Base-by-base conservation (phyloP, 2,329 filamentous ascomycete genomes). In the Scleromitrula shiraiana region DNA sequence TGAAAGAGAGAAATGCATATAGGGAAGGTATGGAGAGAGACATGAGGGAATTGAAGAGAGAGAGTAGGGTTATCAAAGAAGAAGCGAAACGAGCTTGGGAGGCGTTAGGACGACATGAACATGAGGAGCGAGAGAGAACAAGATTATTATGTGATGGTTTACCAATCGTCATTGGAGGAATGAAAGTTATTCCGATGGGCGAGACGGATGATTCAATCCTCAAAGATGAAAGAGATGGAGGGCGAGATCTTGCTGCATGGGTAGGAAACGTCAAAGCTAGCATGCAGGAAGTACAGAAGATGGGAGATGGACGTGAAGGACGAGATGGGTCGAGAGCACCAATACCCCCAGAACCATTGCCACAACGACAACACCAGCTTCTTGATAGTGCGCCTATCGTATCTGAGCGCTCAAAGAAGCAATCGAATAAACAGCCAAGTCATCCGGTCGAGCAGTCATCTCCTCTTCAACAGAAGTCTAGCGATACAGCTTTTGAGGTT, bases 1-100 rank as follows among this genome's bases (percentile, higher is more conserved):
- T 47, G 12, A 17, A 47, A 24, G 44, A 47, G 15, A 41, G 44
- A 22, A 35, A 10, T 9, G 6, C 22, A 14, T 41, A 47, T 10
- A 15, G 37, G 23, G 22, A 47, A 5, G 7, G 14, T 15, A 46
- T 46, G 36, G 44, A 46, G 24, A 46, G 27, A 10, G 44, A 46
- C 24, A 46, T 46, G 44, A 46, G 15, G 27, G 44, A 41, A 22
- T 7, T 47, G 8, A 47, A 41, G 37, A 47, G 41, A 38, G 44
- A 47, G 32, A 47, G 44, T 22, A 36, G 19, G 15, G 44, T 47
- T 15, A 47, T 47, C n/a, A 47, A 47, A 27, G 44, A 96, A 59
- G 93, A 98, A 67, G 91, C 93, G 7, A 82, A 91, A 32, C 80
- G 93, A 50, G 93, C 93, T 1, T 98, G 93, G 93, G 93, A 98